Percentiles rank a stretch among this genome's conserved stretches.
Evolutionary conservation across 163 green algal species (phyloP).

Genomic region (Volvox carteri): DNA sequence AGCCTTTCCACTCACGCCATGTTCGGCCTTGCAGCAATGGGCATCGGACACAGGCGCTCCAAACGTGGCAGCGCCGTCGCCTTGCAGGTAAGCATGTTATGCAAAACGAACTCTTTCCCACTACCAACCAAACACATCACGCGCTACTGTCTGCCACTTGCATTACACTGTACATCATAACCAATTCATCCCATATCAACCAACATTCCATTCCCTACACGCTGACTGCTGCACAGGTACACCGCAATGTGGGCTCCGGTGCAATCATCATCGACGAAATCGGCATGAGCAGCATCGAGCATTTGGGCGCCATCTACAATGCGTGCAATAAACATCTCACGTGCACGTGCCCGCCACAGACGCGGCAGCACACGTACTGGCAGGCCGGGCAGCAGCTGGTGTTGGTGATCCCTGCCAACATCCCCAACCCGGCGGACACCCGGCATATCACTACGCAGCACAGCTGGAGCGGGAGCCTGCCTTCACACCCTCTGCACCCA

Average conservation of each 20-base stretch:
- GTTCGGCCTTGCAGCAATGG: slow-evolving; percentile 7
- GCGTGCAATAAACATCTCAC: neutral
- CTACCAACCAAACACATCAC: neutral
- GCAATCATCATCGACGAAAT: slow-evolving; percentile 10
- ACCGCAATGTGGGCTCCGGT: neutral
- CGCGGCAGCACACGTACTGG: neutral
- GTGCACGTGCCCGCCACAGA: neutral
- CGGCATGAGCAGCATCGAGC: neutral
- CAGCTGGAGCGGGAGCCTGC: neutral
- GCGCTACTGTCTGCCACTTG: neutral
- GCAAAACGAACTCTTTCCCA: neutral
- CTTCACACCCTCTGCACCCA: neutral
- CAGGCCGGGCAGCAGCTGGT: neutral
- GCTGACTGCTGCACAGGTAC: neutral
- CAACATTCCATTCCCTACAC: too few species aligned
- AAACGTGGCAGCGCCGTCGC: neutral
- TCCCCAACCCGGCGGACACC: neutral
- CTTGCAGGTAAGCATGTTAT: neutral
- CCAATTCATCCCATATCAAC: too few species aligned
- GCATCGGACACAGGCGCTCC: neutral
- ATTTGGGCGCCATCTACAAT: neutral
- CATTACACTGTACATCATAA: neutral
- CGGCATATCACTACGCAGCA: neutral
- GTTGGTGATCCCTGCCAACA: neutral
- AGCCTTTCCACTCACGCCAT: neutral